Evolutionary conservation across 805 yeast species (phyloP).

Genomic region (Spathaspora hagerdaliae): DNA sequence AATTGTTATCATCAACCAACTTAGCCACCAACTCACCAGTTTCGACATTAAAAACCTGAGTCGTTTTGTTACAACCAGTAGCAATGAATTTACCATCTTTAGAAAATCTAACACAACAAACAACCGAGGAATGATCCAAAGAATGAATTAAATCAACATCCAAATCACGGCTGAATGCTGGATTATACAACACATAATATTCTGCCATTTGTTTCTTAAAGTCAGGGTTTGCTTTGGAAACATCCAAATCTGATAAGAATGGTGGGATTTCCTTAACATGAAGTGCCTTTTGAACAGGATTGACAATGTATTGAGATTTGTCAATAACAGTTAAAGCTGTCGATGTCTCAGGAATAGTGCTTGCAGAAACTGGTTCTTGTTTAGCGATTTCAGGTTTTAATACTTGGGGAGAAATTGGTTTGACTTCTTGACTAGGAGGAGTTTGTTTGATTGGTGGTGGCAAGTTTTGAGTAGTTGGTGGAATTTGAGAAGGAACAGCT

Average conservation of each 20-base stretch:
- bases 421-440: slow-evolving; percentile 14
- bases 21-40: slow-evolving; percentile 88
- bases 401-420: slow-evolving; percentile 10
- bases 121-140: slow-evolving; percentile 89
- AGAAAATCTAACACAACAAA: slow-evolving; percentile 92
- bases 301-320: slow-evolving; percentile 38
- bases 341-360: slow-evolving; percentile 20
- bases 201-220: slow-evolving; percentile 80
- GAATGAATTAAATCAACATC: slow-evolving; percentile 90
- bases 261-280: slow-evolving; percentile 78
- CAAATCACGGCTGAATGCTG: slow-evolving; percentile 59
- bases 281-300: slow-evolving; percentile 42
- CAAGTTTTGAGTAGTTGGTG: slow-evolving; percentile 2
- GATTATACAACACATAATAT: slow-evolving; percentile 87
- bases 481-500: slow-evolving; percentile 7
- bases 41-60: slow-evolving; percentile 89
- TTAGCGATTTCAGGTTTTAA: slow-evolving; percentile 3
- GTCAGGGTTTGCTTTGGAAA: slow-evolving; percentile 68
- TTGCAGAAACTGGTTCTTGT: not conserved
- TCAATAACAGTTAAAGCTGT: slow-evolving; percentile 35
- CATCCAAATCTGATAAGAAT: slow-evolving; percentile 76
- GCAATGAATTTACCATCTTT: slow-evolving; percentile 90
- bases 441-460: slow-evolving; percentile 16
- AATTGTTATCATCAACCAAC: slow-evolving; percentile 68
- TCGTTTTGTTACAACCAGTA: slow-evolving; percentile 94